A percentile compares a stretch with the other conserved stretches of the same genome.
Evolutionary conservation across 345 rosid genomes (phyloP).

Genomic region (Noccaea bulbosa): DNA sequence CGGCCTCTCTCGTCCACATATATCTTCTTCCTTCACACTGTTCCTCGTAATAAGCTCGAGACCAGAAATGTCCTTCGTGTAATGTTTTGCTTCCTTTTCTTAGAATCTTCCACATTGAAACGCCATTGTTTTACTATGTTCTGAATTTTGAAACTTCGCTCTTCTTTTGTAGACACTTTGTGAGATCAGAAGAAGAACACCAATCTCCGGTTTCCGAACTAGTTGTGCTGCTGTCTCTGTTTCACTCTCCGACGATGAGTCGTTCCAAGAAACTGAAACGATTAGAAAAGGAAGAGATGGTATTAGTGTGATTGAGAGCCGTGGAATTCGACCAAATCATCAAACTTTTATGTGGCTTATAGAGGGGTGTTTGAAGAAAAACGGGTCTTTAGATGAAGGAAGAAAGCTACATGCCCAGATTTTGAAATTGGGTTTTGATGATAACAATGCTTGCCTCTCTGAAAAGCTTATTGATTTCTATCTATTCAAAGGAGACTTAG

Average conservation of each 20-base stretch:
- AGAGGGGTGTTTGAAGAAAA: slow-evolving; percentile 51
- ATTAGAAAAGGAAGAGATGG: slow-evolving; percentile 39
- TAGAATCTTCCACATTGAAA: slow-evolving; percentile 11
- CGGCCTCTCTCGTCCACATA: slow-evolving; percentile 41
- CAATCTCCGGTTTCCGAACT: slow-evolving; percentile 37
- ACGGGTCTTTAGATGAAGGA: slow-evolving; percentile 52
- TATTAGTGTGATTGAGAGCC: slow-evolving; percentile 31
- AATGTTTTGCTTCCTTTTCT: not conserved
- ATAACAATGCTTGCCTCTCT: slow-evolving; percentile 45
- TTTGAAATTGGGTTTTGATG: slow-evolving; percentile 61
- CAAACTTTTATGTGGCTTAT: slow-evolving; percentile 66
- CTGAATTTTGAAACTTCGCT: not conserved
- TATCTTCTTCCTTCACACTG: slow-evolving; percentile 38
- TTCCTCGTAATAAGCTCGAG: slow-evolving; percentile 46
- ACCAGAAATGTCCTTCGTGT: slow-evolving; percentile 42
- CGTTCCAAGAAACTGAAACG: slow-evolving; percentile 38
- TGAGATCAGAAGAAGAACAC: slow-evolving; percentile 41
- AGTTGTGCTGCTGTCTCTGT: slow-evolving; percentile 38
- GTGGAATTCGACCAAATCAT: slow-evolving; percentile 52
- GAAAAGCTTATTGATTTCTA: slow-evolving; percentile 59
- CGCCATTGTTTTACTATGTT: slow-evolving; percentile 3
- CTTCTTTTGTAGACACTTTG: slow-evolving; percentile 42
- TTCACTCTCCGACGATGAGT: slow-evolving; percentile 43
- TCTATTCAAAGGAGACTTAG: slow-evolving; percentile 48
- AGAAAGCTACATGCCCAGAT: slow-evolving; percentile 65